Percentiles rank a stretch among this genome's conserved stretches.
phyloP scores from a whole-genome alignment of 208 protist genomes.

The Wallacemonas sp. region DNA sequence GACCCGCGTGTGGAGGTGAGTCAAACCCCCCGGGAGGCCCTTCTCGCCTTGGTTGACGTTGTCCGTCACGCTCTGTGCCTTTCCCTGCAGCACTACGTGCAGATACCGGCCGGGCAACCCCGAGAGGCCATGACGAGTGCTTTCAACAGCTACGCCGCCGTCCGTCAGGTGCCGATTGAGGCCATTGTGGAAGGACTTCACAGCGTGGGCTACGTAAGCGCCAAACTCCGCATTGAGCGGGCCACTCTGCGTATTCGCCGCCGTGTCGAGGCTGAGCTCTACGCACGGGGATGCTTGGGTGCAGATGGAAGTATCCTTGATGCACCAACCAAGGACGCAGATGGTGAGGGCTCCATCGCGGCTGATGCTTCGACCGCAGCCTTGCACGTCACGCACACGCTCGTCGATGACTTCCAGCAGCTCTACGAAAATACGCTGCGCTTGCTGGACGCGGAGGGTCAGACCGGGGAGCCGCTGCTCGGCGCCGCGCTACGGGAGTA shows the following conservation, averaged over 20 bases:
- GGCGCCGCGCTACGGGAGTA: conserved; percentile 50
- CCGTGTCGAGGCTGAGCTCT: conserved; percentile 38
- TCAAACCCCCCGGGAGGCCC: conserved; percentile 44
- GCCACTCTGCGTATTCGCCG: conserved; percentile 37
- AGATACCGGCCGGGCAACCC: conserved; percentile 8
- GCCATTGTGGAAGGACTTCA: conserved; percentile 52
- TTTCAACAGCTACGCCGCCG: conserved; percentile 12
- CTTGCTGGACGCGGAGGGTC: conserved; percentile 23
- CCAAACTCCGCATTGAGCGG: conserved; percentile 68
- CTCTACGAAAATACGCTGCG: conserved; percentile 61
- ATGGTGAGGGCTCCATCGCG: background rate
- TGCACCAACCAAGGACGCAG: background rate
- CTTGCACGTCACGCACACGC: conserved; percentile 47
- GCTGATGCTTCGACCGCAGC: conserved; percentile 19
- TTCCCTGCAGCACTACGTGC: conserved; percentile 20
- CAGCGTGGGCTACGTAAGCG: conserved; percentile 47
- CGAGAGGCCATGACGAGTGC: conserved; percentile 3
- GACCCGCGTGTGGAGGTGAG: conserved; percentile 21
- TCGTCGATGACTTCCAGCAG: conserved; percentile 53
- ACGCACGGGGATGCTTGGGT: background rate
- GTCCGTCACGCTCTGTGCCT: conserved; percentile 44
- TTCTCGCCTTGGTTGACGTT: conserved; percentile 52
- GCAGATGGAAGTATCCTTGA: background rate
- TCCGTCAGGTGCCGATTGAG: conserved; percentile 27
- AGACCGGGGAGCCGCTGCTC: conserved; percentile 22